A percentile compares a stretch with the other conserved stretches of the same genome.
phyloP scores from a whole-genome alignment of 108 stramenopile genomes.

The Cyclostephanos invisitatus region DNA sequence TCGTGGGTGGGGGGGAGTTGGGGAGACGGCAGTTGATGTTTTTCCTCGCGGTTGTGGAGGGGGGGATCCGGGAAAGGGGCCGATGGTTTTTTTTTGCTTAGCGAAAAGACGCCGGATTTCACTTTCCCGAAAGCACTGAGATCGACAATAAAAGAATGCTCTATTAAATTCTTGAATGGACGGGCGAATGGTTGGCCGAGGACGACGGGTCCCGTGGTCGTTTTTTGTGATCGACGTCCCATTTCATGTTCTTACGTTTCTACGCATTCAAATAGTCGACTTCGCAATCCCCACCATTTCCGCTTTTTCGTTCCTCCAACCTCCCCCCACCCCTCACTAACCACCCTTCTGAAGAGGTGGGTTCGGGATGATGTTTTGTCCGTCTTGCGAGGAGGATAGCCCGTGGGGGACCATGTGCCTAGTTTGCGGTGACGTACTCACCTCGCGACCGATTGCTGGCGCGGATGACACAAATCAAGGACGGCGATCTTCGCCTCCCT shows the following conservation, averaged over 20 bases:
- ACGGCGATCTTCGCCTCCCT: background rate
- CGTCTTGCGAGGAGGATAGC: constrained; percentile 22
- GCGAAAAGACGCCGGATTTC: no score
- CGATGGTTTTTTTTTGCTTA: no score
- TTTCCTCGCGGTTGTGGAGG: background rate
- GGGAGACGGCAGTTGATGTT: background rate
- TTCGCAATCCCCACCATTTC: background rate
- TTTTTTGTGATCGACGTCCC: background rate
- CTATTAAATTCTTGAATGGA: no score
- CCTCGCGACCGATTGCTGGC: background rate
- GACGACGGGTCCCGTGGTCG: background rate
- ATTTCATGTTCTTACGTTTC: no score
- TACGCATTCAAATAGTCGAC: background rate
- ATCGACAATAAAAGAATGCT: background rate
- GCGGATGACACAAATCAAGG: background rate
- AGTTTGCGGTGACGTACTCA: constrained; percentile 41
- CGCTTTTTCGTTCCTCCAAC: background rate
- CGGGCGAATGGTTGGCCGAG: background rate
- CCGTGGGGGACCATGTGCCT: constrained; percentile 25
- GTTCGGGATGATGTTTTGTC: constrained; percentile 5
- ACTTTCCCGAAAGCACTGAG: background rate
- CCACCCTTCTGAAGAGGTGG: background rate
- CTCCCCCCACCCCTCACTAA: no score
- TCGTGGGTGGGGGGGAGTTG: no score
- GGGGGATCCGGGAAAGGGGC: no score